A percentile compares a stretch with the other conserved stretches of the same genome.
Evolutionary conservation across 768 basidiomycete genomes (phyloP).

Genomic region (Mycena leptocephala): DNA sequence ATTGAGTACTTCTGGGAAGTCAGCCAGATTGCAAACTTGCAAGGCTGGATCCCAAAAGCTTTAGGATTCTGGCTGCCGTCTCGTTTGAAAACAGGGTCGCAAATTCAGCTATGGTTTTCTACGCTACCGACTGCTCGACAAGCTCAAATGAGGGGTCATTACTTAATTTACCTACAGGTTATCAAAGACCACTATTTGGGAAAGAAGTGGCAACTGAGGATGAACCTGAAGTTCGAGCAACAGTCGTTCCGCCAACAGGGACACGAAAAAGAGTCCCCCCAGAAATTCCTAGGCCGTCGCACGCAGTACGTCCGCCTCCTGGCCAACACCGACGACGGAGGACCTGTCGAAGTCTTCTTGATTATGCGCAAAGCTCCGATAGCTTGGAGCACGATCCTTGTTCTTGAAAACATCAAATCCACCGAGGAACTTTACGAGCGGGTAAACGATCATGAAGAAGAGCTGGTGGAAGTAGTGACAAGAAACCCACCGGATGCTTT

Average conservation of each 20-base stretch:
- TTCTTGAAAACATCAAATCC: background rate
- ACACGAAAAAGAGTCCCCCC: background rate
- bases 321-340: background rate
- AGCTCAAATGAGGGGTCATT: background rate
- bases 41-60: background rate
- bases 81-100: background rate
- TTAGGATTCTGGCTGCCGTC: conserved; percentile 6
- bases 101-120: background rate
- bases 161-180: background rate
- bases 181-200: background rate
- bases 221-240: background rate
- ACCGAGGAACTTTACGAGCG: background rate
- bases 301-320: background rate
- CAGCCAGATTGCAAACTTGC: background rate
- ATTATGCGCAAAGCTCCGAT: background rate
- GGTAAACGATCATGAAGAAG: background rate
- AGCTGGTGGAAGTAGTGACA: background rate
- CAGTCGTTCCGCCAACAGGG: background rate
- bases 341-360: background rate
- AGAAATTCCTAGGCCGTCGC: background rate
- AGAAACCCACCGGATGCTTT: background rate
- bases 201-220: background rate
- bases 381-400: background rate
- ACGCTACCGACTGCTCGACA: background rate
- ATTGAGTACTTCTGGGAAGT: conserved; percentile 7